Percentiles rank a stretch among this genome's conserved stretches.
phyloP scores from a whole-genome alignment of 768 basidiomycete species.

The Dioszegia crocea region DNA sequence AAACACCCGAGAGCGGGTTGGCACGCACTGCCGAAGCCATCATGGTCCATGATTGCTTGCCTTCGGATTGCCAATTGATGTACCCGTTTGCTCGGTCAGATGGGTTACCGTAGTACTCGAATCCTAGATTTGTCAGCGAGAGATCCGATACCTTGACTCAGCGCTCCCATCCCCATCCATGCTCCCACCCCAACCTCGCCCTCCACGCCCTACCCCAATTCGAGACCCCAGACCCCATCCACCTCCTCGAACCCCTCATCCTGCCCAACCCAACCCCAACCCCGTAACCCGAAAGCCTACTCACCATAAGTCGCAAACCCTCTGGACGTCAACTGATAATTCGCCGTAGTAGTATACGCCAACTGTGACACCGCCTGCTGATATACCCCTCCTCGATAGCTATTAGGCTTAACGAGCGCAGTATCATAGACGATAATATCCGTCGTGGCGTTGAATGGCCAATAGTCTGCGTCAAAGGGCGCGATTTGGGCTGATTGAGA shows the following conservation, averaged over 20 bases:
- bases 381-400: slow-evolving; percentile 51
- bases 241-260: too few relatives aligned
- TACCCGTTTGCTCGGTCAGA: slow-evolving; percentile 64
- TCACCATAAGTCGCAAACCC: slow-evolving; percentile 28
- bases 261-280: too few relatives aligned
- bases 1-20: slow-evolving; percentile 59
- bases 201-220: too few relatives aligned
- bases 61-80: slow-evolving; percentile 76
- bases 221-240: too few relatives aligned
- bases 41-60: slow-evolving; percentile 66
- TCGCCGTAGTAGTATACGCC: slow-evolving; percentile 20
- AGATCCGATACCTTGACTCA: background rate
- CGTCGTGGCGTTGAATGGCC: slow-evolving; percentile 48
- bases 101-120: slow-evolving; percentile 77
- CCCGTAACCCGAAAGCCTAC: slow-evolving; percentile 3
- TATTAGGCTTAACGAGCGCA: slow-evolving; percentile 48
- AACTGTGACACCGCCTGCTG: slow-evolving; percentile 36
- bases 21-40: slow-evolving; percentile 65
- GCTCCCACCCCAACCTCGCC: too few relatives aligned
- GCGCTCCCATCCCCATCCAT: too few relatives aligned
- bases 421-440: slow-evolving; percentile 43
- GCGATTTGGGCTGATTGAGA: slow-evolving; percentile 70
- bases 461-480: slow-evolving; percentile 71
- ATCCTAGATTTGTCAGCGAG: slow-evolving; percentile 59
- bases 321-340: slow-evolving; percentile 18